Evolutionary conservation across 306 rosid genomes (phyloP).

Genomic region (Fragaria nilgerrensis): DNA sequence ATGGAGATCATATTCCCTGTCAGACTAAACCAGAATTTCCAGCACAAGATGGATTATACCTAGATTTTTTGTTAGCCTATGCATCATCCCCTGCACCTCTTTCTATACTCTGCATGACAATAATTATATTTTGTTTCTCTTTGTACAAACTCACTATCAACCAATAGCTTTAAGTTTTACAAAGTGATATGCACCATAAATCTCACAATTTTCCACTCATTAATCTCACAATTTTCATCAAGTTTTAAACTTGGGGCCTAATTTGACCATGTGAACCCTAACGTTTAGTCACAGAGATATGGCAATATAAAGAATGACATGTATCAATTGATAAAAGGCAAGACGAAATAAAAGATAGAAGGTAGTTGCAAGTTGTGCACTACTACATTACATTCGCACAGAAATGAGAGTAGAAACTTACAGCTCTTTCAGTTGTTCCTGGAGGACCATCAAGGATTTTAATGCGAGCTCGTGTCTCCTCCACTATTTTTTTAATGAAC

Average conservation of each 20-base stretch:
- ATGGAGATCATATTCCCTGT: neutral
- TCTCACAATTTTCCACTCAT: neutral
- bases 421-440: constrained; percentile 95
- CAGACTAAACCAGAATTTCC: constrained; percentile 2
- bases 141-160: neutral
- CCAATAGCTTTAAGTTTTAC: neutral
- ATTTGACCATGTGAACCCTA: neutral
- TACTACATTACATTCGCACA: constrained; percentile 6
- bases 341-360: neutral
- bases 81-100: neutral
- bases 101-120: neutral
- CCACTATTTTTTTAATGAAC: constrained; percentile 83
- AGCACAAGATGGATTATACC: neutral
- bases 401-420: constrained; percentile 44
- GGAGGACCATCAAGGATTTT: constrained; percentile 99
- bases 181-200: neutral
- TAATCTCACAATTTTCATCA: neutral
- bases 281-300: neutral
- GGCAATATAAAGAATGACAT: neutral
- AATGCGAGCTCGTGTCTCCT: constrained; percentile 93
- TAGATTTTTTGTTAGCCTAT: neutral
- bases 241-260: neutral
- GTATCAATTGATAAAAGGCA: constrained; percentile 10
- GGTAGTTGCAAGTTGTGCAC: neutral
- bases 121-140: neutral